Base-by-base conservation (phyloP, 192 early-diverging fungal species). In the Gonapodya prolifera region DNA sequence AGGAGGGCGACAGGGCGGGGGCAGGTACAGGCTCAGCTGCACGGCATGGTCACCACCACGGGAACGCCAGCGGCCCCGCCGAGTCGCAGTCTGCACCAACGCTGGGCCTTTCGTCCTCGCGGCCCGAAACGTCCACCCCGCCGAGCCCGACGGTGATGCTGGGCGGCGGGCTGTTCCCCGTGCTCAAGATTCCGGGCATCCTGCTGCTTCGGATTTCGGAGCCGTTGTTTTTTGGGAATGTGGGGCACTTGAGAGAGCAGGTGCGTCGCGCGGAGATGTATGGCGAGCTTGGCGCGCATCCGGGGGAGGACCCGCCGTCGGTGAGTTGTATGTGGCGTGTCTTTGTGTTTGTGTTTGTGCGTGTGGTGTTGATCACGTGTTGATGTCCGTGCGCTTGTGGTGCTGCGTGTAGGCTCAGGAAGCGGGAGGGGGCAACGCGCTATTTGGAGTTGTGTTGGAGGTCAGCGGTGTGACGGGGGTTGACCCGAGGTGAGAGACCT, bases 221-320 rank as follows among this genome's bases (percentile, higher is more conserved):
- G 79, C 92, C 92, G 1, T 83, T 99, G 70, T 98, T 94, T 82
- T 99, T 99, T 88, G 96, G 96, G 69, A 99, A 99, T 80, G 92
- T 92, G 32, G 96, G 96, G 1, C 96, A 98, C 84, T 85, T 99
- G 69, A 95, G 95, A 82, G 98, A 98, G 75, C 86, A 96, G 18
- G 84, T 99, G 34, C 92, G 94, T 70, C 92, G 98, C 32, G 83
- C 98, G 33, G 98, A 99, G 79, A 85, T 93, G 79, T 95, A 94
- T 84, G 96, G 98, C 34, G 95, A 96, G 79, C 90, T 98, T 86
- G 89, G 90, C 16, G 92, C 95, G 31, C 98, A 99, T 83, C 98
- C 98, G 1, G 95, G 94, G 0, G 96, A 98, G 80, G 90, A 90
- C 18, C 93, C 97, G 16, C 88, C 28, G 16, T 23, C 69, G 13